These are phyloP conservation scores for Fusarium torulosum DNA, from an alignment of 2,329 filamentous ascomycete genomes.

Conservation along the genomic window DNA sequence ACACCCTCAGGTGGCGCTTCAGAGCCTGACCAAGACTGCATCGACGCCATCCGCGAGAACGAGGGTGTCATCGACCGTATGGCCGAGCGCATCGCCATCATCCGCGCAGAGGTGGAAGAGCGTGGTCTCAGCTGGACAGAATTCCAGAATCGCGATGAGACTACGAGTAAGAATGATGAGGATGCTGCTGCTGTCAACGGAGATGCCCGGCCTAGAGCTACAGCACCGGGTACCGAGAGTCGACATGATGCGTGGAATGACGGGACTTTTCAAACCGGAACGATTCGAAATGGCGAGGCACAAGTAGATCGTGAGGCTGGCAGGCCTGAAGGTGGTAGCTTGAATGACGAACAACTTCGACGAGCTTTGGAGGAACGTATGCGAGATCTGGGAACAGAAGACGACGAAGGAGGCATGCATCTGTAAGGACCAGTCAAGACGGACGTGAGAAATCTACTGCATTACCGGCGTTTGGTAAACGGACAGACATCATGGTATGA, in stretches of 20 bases:
- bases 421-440: slow-evolving; percentile 55
- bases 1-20: slow-evolving; percentile 42
- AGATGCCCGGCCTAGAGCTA: slow-evolving; percentile 14
- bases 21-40: slow-evolving; percentile 74
- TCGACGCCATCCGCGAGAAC: slow-evolving; percentile 81
- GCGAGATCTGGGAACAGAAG: slow-evolving; percentile 58
- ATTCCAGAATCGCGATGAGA: slow-evolving; percentile 64
- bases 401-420: slow-evolving; percentile 71
- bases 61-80: slow-evolving; percentile 75
- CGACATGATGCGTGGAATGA: slow-evolving; percentile 67
- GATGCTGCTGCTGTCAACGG: slow-evolving; percentile 39
- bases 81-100: slow-evolving; percentile 72
- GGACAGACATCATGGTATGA: slow-evolving; percentile 35
- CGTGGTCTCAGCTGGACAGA: slow-evolving; percentile 69
- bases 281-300: slow-evolving; percentile 64
- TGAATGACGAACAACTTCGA: slow-evolving; percentile 71
- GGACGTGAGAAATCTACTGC: slow-evolving; percentile 13
- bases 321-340: slow-evolving; percentile 57
- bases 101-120: slow-evolving; percentile 73
- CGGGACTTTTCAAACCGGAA: slow-evolving; percentile 73
- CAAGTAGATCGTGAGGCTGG: slow-evolving; percentile 56
- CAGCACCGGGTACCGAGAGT: slow-evolving; percentile 19
- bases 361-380: slow-evolving; percentile 68
- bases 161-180: slow-evolving; percentile 51
- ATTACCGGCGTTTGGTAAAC: slow-evolving; percentile 46